Conservation (phyloP, 352 stramenopile species). For the Paralagenidium karlingii region DNA sequence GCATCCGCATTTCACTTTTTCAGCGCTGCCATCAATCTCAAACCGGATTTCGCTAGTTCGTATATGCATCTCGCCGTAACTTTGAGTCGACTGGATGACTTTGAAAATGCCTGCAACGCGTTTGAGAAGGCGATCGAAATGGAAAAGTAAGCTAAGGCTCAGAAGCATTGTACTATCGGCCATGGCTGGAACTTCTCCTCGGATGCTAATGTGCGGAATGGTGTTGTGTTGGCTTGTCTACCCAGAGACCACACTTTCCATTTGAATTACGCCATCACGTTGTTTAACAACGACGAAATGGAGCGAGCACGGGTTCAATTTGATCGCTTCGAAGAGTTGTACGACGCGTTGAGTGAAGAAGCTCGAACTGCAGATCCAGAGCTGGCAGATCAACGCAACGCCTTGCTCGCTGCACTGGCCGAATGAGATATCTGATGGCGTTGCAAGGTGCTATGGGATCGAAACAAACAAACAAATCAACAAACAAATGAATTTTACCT, state of each 20-base stretch:
- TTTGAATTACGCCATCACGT: constrained; percentile 81
- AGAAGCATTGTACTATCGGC: neutral
- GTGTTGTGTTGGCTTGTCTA: constrained; percentile 2
- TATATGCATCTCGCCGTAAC: constrained; percentile 92
- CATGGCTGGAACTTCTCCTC: neutral
- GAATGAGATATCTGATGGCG: too few species aligned
- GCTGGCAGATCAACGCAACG: constrained; percentile 61
- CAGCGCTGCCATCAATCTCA: constrained; percentile 80
- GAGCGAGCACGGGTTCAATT: constrained; percentile 77
- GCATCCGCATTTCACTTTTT: constrained; percentile 92
- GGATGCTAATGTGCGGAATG: neutral
- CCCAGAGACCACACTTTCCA: constrained; percentile 74
- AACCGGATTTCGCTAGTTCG: constrained; percentile 76
- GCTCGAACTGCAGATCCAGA: constrained; percentile 46
- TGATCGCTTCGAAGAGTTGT: constrained; percentile 73
- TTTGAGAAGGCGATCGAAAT: constrained; percentile 89
- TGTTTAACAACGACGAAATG: constrained; percentile 86
- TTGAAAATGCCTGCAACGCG: constrained; percentile 85
- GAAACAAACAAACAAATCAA: too few species aligned
- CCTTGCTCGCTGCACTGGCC: too few species aligned
- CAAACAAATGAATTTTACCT: too few species aligned
- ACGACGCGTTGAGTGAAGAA: constrained; percentile 56
- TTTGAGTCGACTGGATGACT: constrained; percentile 81
- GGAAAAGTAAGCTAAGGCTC: constrained; percentile 26
- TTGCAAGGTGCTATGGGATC: too few species aligned